Percentiles rank a stretch among this genome's conserved stretches.
Conservation (phyloP, 108 stramenopile species). For the Cyclotella cryptica region DNA sequence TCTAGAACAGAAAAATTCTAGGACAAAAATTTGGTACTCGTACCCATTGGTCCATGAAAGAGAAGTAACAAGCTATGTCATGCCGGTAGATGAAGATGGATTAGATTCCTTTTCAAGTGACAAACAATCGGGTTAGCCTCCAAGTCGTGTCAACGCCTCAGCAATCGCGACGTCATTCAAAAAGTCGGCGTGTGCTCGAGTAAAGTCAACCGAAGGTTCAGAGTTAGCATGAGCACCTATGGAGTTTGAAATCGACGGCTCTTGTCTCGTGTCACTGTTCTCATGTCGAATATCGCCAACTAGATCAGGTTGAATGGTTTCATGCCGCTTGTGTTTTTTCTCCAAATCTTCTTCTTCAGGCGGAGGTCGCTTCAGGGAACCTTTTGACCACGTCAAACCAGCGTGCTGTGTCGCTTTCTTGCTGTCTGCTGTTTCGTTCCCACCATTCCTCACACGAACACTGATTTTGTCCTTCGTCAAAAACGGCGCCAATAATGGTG, state of each 20-base stretch:
- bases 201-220: background rate
- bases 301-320: background rate
- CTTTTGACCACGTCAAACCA: background rate
- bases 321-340: background rate
- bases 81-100: background rate
- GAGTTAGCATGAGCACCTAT: background rate
- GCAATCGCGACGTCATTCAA: constrained; percentile 23
- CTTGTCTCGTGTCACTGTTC: background rate
- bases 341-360: background rate
- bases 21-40: no score
- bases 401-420: background rate
- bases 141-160: constrained; percentile 22
- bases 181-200: background rate
- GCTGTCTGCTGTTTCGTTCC: background rate
- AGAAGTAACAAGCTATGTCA: no score
- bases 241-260: background rate
- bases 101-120: background rate
- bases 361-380: background rate
- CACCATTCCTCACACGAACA: background rate
- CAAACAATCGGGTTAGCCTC: constrained; percentile 3
- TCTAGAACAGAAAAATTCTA: no score
- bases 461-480: background rate
- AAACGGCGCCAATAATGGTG: background rate
- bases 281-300: constrained; percentile 7
- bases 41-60: background rate